Base-by-base conservation (phyloP, 805 yeast genomes). In the Wickerhamiella vanderwaltii region DNA sequence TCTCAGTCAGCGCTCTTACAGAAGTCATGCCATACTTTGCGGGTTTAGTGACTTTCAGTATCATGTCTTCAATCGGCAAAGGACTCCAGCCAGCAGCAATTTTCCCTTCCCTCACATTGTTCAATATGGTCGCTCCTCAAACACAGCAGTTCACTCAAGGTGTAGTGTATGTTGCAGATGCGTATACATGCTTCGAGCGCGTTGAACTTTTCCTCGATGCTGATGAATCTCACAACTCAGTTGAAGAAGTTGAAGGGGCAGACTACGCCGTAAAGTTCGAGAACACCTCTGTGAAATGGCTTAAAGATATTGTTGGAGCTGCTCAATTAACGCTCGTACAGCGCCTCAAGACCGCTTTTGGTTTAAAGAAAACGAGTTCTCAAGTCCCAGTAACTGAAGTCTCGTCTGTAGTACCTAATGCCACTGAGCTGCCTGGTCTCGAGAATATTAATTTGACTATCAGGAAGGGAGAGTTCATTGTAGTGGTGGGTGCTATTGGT, bases 401-500 rank as follows among this genome's bases (percentile, higher is more conserved):
- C n/a, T n/a, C n/a, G n/a, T n/a, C n/a, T n/a, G n/a, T n/a, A 4
- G 16, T n/a, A 18, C 9, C 40, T 6, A 7, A 6, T 9, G 17
- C 31, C 5, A n/a, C n/a, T n/a, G n/a, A n/a, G n/a, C 24, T 17
- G 4, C 19, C 35, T 16, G 23, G 23, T 6, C 15, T 31, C 19
- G 23, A 17, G 11, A 6, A 18, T 11, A 4, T 17, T 45, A 65
- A 75, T 48, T 57, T 83, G 17, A 54, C 59, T 1, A 63, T 84
- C 35, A 59, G 64, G 33, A 71, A 70, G 43, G 81, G 82, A 17
- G 93, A 83, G 54, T 73, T 86, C 39, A 62, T 84, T 5, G 79
- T 80, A 45, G 68, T 82, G 22, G 80, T 88, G 0, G 95, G 95
- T 12, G 61, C 77, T 1, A 80, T 84, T 52, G 94, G 94, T 2